phyloP scores from a whole-genome alignment of 495 filamentous ascomycete genomes.

The Jackrogersella multiformis region DNA sequence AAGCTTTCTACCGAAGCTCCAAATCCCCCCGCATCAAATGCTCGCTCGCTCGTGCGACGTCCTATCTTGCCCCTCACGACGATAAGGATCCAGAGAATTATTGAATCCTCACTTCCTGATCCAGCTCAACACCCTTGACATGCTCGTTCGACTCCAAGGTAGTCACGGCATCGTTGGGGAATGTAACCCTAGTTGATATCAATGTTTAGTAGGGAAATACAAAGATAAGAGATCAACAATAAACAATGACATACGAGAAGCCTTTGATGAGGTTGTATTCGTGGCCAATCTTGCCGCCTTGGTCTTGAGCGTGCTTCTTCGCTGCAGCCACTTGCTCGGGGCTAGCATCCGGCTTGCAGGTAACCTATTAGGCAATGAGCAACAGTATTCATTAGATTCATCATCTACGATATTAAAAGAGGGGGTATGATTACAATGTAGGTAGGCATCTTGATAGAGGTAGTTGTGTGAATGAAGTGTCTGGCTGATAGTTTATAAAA shows the following conservation, averaged over 20 bases:
- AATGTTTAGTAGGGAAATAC: not conserved
- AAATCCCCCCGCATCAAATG: conserved; percentile 26
- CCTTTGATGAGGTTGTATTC: conserved; percentile 89
- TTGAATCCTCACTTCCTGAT: conserved; percentile 76
- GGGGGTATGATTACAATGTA: conserved; percentile 67
- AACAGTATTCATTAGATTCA: conserved; percentile 4
- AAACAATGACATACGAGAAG: conserved; percentile 74
- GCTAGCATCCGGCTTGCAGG: conserved; percentile 73
- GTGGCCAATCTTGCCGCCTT: conserved; percentile 83
- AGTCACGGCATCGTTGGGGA: conserved; percentile 69
- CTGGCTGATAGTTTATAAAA: conserved; percentile 18
- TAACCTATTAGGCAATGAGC: conserved; percentile 66
- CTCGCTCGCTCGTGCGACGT: conserved; percentile 23
- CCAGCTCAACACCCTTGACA: conserved; percentile 76
- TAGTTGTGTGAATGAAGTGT: conserved; percentile 33
- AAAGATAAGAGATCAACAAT: not conserved
- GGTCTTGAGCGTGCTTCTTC: conserved; percentile 71
- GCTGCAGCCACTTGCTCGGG: conserved; percentile 72
- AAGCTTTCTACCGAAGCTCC: conserved; percentile 29
- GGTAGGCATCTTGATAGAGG: conserved; percentile 68
- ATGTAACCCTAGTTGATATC: conserved; percentile 68
- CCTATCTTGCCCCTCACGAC: conserved; percentile 34
- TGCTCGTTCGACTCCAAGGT: conserved; percentile 72
- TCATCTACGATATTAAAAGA: conserved; percentile 15
- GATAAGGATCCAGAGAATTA: conserved; percentile 57